These are phyloP conservation scores for Cenchrus fungigraminus DNA, from an alignment of 176 grass and related monocot species.

Conservation along the genomic window DNA sequence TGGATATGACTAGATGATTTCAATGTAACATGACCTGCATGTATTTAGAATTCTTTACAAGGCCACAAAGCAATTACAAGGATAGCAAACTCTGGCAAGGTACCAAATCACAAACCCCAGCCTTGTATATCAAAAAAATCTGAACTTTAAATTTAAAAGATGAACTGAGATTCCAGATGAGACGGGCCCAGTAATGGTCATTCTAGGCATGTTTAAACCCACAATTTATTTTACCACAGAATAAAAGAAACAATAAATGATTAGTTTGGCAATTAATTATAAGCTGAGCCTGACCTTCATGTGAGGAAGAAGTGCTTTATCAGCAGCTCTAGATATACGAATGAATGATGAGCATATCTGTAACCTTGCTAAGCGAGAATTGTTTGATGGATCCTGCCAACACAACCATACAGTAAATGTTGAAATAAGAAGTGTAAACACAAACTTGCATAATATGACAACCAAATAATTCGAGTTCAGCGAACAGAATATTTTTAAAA, in stretches of 20 bases:
- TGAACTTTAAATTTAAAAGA: not conserved
- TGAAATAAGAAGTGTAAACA: constrained; percentile 18
- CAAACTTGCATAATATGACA: constrained; percentile 7
- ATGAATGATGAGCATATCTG: constrained; percentile 98
- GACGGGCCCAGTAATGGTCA: not conserved
- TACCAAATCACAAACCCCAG: not conserved
- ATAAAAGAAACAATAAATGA: too few species aligned
- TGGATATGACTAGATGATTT: constrained; percentile 7
- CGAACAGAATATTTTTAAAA: not conserved
- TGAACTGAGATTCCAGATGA: not conserved
- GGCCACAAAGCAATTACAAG: not conserved
- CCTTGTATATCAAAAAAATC: not conserved
- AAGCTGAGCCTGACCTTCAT: constrained; percentile 80
- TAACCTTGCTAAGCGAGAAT: constrained; percentile 82
- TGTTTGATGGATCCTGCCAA: constrained; percentile 79
- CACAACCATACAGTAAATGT: constrained; percentile 37
- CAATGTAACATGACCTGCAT: not conserved
- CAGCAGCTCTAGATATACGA: constrained; percentile 90
- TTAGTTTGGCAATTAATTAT: not conserved
- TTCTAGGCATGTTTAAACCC: not conserved
- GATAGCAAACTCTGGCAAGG: not conserved
- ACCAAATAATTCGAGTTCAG: constrained; percentile 23
- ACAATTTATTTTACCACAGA: not conserved
- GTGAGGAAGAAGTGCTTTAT: constrained; percentile 95
- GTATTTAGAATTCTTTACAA: constrained; percentile 1